Percentiles rank a stretch among this genome's conserved stretches.
phyloP scores from a whole-genome alignment of 495 filamentous ascomycete species.

The Durotheca rogersii region DNA sequence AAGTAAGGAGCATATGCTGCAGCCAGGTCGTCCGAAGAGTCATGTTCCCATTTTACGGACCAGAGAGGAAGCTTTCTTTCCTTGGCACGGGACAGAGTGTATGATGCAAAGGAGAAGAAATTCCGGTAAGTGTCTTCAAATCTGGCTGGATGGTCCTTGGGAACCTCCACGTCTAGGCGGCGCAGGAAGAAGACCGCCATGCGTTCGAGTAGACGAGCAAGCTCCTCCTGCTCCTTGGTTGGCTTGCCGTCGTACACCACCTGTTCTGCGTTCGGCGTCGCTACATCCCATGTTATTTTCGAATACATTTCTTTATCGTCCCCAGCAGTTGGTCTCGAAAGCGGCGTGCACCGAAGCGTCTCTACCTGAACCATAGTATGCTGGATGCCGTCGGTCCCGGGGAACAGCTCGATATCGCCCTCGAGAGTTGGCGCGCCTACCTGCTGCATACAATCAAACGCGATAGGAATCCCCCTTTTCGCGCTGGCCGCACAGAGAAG shows the following conservation, averaged over 20 bases:
- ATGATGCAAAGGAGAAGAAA: not conserved
- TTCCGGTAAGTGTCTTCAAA: not conserved
- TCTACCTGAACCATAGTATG: slow-evolving; percentile 27
- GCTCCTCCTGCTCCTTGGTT: slow-evolving; percentile 10
- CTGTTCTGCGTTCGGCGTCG: slow-evolving; percentile 1
- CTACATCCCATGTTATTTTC: slow-evolving; percentile 3
- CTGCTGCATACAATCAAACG: no score
- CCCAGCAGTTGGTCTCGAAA: not conserved
- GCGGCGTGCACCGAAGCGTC: not conserved
- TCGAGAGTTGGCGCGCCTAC: no score
- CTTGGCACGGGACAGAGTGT: not conserved
- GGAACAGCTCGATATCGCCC: no score
- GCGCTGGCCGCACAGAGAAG: not conserved
- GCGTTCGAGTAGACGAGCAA: slow-evolving; percentile 24
- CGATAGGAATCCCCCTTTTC: no score
- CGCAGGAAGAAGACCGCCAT: slow-evolving; percentile 35
- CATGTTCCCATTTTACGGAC: slow-evolving; percentile 1
- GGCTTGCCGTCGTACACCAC: not conserved
- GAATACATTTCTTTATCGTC: slow-evolving; percentile 17
- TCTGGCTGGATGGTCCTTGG: not conserved
- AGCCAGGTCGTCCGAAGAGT: not conserved
- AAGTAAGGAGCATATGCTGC: not conserved
- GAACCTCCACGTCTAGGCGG: slow-evolving; percentile 3
- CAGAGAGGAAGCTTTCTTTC: not conserved
- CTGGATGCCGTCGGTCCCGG: slow-evolving; percentile 27